Evolutionary conservation across 169 alveolate genomes (phyloP), one percentile per base, ranked within the genome.

Genomic region (Babesia divergens): DNA sequence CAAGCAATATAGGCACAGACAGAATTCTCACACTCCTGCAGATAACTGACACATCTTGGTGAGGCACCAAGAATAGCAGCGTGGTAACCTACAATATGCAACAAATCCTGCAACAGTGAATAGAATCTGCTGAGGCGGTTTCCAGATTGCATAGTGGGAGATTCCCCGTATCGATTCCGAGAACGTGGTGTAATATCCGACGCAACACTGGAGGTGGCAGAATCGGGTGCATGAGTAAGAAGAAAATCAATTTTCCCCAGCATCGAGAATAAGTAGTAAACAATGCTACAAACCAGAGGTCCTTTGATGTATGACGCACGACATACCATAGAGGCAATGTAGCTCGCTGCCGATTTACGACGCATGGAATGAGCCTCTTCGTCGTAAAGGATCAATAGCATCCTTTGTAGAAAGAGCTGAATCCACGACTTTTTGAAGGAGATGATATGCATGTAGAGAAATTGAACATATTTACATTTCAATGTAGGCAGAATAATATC

Each of bases 391-490:
- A 75, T 55, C 29, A 37, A 37, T 16, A 83, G 65, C 62, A 83
- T 65, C 49, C 82, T 31, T 59, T 77, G 80, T 52, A 83, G 66
- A 31, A 83, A 72, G 54, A 65, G 64, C 4, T 47, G 71, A 6
- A 69, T 26, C 87, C 84, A 75, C 38, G 47, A 28, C 18, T 38
- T 52, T 42, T 58, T 24, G 31, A 76, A 55, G 14, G 79, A 66
- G 1, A 66, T 38, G 14, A 68, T 24, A 65, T 51, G 65, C 52
- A 83, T 74, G 65, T 67, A 55, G 46, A 76, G 47, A 44, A 83
- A 83, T 76, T 74, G 90, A 26, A 68, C 83, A 64, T 83, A 68
- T 28, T 68, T 66, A 55, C 87, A 83, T 22, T 32, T 65, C 74
- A 58, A 79, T 7, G 82, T 74, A 11, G 86, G 90, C 46, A 83